phyloP scores from a whole-genome alignment of 1,139 yeast species.

The Debaryomyces udenii region DNA sequence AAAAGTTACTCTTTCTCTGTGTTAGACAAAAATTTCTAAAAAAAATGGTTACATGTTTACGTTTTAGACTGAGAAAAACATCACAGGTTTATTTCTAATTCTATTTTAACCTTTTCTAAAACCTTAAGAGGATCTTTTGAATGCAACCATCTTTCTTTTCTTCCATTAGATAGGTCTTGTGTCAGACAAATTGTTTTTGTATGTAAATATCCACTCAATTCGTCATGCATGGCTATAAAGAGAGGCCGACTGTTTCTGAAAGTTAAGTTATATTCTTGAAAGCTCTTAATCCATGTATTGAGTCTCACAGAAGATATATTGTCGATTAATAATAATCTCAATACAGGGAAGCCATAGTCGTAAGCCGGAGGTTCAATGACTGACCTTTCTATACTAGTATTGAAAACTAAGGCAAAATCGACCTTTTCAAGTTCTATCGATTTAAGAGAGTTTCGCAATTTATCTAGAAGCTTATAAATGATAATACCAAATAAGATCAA shows the following conservation, averaged over 20 bases:
- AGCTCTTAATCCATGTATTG: conserved; percentile 19
- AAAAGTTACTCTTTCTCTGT: too few species aligned
- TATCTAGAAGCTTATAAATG: conserved; percentile 13
- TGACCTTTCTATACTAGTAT: background rate
- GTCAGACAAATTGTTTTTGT: conserved; percentile 11
- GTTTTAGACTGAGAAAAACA: too few species aligned
- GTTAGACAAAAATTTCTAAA: too few species aligned
- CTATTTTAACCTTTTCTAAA: conserved; percentile 9
- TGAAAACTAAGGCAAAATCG: conserved; percentile 21
- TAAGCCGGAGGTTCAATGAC: background rate
- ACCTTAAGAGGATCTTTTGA: conserved; percentile 9
- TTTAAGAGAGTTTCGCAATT: conserved; percentile 13
- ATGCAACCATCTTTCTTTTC: conserved; percentile 6
- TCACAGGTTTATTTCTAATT: conserved; percentile 6
- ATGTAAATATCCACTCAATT: conserved; percentile 16
- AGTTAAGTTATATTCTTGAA: conserved; percentile 17
- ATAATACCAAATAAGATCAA: conserved; percentile 12
- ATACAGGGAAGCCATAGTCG: conserved; percentile 16
- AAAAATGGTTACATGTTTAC: too few species aligned
- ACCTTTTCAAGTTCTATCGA: conserved; percentile 20
- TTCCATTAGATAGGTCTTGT: background rate
- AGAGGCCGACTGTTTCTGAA: conserved; percentile 15
- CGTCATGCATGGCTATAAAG: conserved; percentile 20
- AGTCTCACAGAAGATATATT: conserved; percentile 19
- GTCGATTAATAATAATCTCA: conserved; percentile 25